phyloP scores from a whole-genome alignment of 1,139 yeast species.

The Nadsonia starkeyi-henricii region DNA sequence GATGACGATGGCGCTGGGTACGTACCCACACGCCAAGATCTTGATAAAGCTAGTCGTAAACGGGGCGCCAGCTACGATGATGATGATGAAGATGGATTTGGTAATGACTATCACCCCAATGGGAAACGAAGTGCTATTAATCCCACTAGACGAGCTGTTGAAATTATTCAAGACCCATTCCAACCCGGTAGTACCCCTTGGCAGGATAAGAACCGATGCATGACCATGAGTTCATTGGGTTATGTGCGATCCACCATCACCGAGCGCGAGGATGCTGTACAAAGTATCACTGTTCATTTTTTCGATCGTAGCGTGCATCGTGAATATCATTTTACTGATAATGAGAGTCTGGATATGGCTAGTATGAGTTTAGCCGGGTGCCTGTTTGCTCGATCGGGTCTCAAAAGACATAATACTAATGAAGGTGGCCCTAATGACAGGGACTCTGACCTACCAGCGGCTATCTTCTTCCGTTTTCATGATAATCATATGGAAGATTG shows the following conservation, averaged over 20 bases:
- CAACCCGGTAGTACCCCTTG: constrained; percentile 86
- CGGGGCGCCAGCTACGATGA: constrained; percentile 1
- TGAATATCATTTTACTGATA: constrained; percentile 80
- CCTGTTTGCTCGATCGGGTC: constrained; percentile 34
- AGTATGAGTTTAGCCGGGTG: constrained; percentile 56
- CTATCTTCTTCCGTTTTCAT: constrained; percentile 21
- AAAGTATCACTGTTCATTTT: constrained; percentile 71
- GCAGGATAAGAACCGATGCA: constrained; percentile 52
- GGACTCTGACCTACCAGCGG: constrained; percentile 9
- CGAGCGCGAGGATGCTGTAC: constrained; percentile 38
- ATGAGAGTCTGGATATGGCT: constrained; percentile 57
- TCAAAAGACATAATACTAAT: constrained; percentile 5
- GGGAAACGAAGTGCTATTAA: constrained; percentile 5
- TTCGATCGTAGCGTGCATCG: constrained; percentile 68
- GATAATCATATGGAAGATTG: constrained; percentile 24
- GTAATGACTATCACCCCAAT: background rate
- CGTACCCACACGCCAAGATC: constrained; percentile 7
- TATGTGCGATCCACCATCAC: constrained; percentile 57
- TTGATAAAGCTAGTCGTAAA: constrained; percentile 5
- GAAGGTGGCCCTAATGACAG: constrained; percentile 5
- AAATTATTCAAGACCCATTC: constrained; percentile 27
- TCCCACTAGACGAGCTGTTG: background rate
- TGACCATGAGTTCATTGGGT: constrained; percentile 71
- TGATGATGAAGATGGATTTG: constrained; percentile 1
- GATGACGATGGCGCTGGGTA: constrained; percentile 47